Base-by-base conservation (phyloP, 1,284 basidiomycete genomes). In the Flammula alnicola region DNA sequence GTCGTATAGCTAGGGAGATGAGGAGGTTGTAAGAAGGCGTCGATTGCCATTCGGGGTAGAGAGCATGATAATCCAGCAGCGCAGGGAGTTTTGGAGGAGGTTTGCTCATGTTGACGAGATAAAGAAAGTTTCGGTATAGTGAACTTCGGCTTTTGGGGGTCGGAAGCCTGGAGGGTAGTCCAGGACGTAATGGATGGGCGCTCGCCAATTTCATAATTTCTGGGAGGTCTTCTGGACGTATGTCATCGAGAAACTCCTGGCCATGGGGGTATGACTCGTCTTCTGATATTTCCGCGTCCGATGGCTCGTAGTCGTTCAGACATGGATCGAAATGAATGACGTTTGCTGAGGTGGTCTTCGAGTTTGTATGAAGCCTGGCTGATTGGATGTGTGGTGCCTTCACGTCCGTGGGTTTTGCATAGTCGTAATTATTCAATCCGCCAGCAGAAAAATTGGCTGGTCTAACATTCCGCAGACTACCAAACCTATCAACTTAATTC, bases 11-110 rank as follows among this genome's bases (percentile, higher is more conserved):
- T 19, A 80, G 58, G 33, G 60, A 56, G 43, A 84, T 72, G 57
- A 84, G 71, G 14, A 79, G 56, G 59, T 84, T 83, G 62, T 78
- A 83, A 2, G 82, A 80, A 31, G 66, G 67, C 31, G 74, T 74
- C 9, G 78, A 77, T 44, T 75, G 79, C 38, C 73, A 58, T 33
- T 58, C 51, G 17, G 73, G 68, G 56, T 74, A 71, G 25, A 70
- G 57, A 33, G 72, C 72, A 55, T 82, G 75, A 58, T 81, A 84
- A 57, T 80, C 73, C 51, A 83, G 53, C n/a, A 77, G 58, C 1
- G 60, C 61, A 1, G 73, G 65, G 33, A 81, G 59, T 35, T 64
- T 58, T 22, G 70, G 63, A 7, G 61, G 55, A 30, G 68, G 66
- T 37, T 61, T 58, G 23, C 57, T 60, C 22, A 54, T 51, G 29